Evolutionary conservation across 495 filamentous ascomycete genomes (phyloP), one percentile per base, ranked within the genome.

Genomic region (Trichocladium uniseriatum): DNA sequence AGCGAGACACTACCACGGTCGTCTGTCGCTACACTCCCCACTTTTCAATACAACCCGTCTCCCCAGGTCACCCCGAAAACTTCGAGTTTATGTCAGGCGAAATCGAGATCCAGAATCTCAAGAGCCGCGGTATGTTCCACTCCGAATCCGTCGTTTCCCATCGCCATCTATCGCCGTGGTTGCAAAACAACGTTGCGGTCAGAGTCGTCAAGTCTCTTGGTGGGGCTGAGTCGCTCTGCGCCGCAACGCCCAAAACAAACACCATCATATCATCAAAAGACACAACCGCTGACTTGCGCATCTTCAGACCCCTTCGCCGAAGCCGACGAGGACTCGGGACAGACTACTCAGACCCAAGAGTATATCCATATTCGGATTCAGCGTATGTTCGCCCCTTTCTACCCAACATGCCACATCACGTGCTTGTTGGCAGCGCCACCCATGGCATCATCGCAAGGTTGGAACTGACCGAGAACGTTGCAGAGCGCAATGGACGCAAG

Each of bases 401-500:
- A 8, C n/a, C 5, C 6, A 21, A 38, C 27, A 13, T 8, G 4
- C 24, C 24, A 4, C 24, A 8, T 27, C 24, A 27, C 24, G 24
- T 27, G 24, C 4, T 27, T 8, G 24, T 27, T 8, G 24, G 24
- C 24, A 4, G 3, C 8, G 24, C 24, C 4, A 27, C 4, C 24
- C 4, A 27, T 8, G 24, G 8, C 46, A 16, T 20, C 29, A 14
- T n/a, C 14, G 44, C 15, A 43, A 13, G 20, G 13, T 14, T 7
- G 2, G 20, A 28, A 39, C 48, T 50, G 37, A 54, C 36, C 9
- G 28, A 11, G 9, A 11, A 18, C 28, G 1, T 14, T 43, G 51
- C 67, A 97, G 92, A 97, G 81, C 94, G 92, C 74, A 98, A 97
- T 97, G 92, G 92, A 83, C 94, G 94, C 71, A 98, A 98, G 81